Conservation (phyloP, 83 land plant genomes). For the Thuja plicata region DNA sequence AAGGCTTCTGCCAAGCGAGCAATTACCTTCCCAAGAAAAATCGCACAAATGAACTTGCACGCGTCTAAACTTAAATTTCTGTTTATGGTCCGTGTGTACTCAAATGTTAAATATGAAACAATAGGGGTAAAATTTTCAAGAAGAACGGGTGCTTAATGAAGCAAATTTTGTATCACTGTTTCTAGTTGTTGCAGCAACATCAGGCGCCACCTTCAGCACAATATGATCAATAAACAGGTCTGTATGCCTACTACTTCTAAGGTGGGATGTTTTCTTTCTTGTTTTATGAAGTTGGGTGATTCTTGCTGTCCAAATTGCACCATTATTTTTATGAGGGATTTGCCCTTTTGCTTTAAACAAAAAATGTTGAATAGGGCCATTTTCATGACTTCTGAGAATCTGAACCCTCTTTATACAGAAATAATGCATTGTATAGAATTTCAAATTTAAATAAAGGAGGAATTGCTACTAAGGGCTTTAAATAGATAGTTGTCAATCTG, state of each 20-base stretch:
- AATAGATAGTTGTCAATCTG: background rate
- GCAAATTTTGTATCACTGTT: too few relatives aligned
- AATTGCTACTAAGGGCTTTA: background rate
- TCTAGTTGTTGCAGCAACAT: slow-evolving; percentile 20
- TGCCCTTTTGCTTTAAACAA: background rate
- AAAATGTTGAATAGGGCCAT: background rate
- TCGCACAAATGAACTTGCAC: too few relatives aligned
- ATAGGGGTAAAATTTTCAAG: too few relatives aligned
- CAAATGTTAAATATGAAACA: too few relatives aligned
- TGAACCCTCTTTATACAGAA: background rate
- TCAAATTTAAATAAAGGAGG: background rate
- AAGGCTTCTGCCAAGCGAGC: too few relatives aligned
- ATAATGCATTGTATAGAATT: background rate
- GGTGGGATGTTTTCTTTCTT: slow-evolving; percentile 27
- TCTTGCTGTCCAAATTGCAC: slow-evolving; percentile 25
- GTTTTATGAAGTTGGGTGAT: slow-evolving; percentile 52
- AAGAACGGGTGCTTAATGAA: too few relatives aligned
- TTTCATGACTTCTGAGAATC: background rate
- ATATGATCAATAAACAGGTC: too few relatives aligned
- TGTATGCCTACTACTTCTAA: background rate
- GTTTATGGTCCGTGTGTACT: too few relatives aligned
- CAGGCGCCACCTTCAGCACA: slow-evolving; percentile 29
- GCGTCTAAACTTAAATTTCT: too few relatives aligned
- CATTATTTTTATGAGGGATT: background rate
- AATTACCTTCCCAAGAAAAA: too few relatives aligned